Percentiles rank a stretch among this genome's conserved stretches.
These are phyloP conservation scores for Monilinia polystroma DNA, from an alignment of 2,329 filamentous ascomycete genomes.

Conservation along the genomic window DNA sequence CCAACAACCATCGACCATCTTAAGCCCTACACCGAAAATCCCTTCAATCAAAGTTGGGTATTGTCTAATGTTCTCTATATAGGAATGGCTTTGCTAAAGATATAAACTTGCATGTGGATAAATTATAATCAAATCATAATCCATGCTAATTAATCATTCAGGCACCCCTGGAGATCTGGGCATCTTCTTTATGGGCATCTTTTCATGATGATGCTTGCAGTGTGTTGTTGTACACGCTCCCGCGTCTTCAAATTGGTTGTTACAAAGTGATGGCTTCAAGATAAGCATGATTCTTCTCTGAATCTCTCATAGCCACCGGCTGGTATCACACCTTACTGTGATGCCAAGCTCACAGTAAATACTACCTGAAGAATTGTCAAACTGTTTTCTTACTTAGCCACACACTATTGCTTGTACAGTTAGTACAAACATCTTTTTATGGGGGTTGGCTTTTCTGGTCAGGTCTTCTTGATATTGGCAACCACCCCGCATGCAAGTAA, in stretches of 20 bases:
- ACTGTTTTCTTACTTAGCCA: slow-evolving; percentile 17
- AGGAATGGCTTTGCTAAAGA: not conserved
- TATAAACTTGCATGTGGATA: slow-evolving; percentile 8
- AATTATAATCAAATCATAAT: not conserved
- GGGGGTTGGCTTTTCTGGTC: slow-evolving; percentile 10
- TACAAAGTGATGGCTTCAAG: slow-evolving; percentile 1
- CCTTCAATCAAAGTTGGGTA: slow-evolving; percentile 16
- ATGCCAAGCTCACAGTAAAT: not conserved
- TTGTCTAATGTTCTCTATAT: not conserved
- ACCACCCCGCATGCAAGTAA: slow-evolving; percentile 22
- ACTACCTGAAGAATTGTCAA: slow-evolving; percentile 6
- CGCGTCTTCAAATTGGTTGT: not conserved
- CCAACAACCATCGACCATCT: slow-evolving; percentile 8
- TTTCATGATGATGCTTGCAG: not conserved
- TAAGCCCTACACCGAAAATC: slow-evolving; percentile 6
- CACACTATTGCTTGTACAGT: slow-evolving; percentile 4
- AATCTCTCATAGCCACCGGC: not conserved
- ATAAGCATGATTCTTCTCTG: not conserved
- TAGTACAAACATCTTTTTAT: slow-evolving; percentile 10
- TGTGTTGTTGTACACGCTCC: not conserved
- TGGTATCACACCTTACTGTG: not conserved
- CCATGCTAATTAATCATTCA: not conserved
- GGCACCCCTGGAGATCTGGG: not conserved
- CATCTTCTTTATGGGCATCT: not conserved
- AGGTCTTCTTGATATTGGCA: slow-evolving; percentile 11